A percentile compares a stretch with the other conserved stretches of the same genome.
These are phyloP conservation scores for Mycena pura DNA, from an alignment of 768 basidiomycete species.

Conservation along the genomic window DNA sequence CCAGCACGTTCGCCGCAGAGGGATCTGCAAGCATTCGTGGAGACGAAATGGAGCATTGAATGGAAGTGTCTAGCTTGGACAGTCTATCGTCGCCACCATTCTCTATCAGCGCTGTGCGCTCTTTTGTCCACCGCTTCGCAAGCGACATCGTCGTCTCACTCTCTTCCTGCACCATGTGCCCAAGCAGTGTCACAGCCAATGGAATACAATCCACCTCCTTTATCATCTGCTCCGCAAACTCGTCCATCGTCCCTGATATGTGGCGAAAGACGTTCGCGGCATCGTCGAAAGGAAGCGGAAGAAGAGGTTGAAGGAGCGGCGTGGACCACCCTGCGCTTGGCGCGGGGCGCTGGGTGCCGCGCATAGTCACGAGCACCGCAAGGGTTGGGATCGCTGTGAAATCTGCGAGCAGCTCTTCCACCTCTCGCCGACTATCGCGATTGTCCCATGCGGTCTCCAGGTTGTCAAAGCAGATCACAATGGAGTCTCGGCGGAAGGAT, in stretches of 20 bases:
- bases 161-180: conserved; percentile 27
- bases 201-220: conserved; percentile 26
- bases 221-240: conserved; percentile 24
- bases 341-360: conserved; percentile 24
- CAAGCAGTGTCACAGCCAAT: conserved; percentile 24
- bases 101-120: conserved; percentile 25
- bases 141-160: conserved; percentile 28
- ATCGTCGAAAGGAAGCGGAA: conserved; percentile 19
- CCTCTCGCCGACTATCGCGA: conserved; percentile 10
- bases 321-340: conserved; percentile 23
- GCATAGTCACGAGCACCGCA: conserved; percentile 23
- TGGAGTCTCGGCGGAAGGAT: conserved; percentile 9
- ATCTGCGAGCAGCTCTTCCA: conserved; percentile 22
- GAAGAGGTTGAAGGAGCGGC: conserved; percentile 21
- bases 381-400: conserved; percentile 18
- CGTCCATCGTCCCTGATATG: conserved; percentile 25
- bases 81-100: conserved; percentile 26
- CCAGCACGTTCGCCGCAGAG: conserved; percentile 25
- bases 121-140: conserved; percentile 26
- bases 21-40: conserved; percentile 27
- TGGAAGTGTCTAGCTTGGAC: conserved; percentile 31
- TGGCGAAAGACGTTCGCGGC: conserved; percentile 22
- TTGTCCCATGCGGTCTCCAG: conserved; percentile 27
- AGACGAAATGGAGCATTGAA: conserved; percentile 28
- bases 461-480: conserved; percentile 27